Percentiles rank a stretch among this genome's conserved stretches.
Conservation (phyloP, 257 asterid genomes). For the Solanum chiquidenum region DNA sequence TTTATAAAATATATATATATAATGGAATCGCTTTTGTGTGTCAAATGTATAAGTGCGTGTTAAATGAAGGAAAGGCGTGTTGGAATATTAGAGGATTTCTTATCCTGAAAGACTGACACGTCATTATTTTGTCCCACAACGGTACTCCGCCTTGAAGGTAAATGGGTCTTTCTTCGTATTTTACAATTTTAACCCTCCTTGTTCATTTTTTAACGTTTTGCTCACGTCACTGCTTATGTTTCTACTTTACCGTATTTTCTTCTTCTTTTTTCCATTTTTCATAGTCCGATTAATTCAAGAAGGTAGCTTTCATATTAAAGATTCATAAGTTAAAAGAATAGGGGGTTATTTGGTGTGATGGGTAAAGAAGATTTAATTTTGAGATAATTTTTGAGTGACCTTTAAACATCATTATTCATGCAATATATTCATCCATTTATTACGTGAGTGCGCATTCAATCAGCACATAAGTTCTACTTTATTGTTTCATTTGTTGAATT, state of each 20-base stretch:
- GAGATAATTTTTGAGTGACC: no score
- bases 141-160: not conserved
- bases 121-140: constrained; percentile 4
- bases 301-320: not conserved
- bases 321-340: no score
- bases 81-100: not conserved
- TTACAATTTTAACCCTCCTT: not conserved
- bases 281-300: not conserved
- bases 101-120: constrained; percentile 15
- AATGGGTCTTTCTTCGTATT: not conserved
- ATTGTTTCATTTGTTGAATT: no score
- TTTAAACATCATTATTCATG: no score
- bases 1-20: not conserved
- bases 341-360: no score
- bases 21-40: not conserved
- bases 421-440: no score
- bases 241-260: not conserved
- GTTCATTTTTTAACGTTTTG: not conserved
- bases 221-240: not conserved
- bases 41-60: not conserved
- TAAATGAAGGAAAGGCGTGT: constrained; percentile 1
- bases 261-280: not conserved
- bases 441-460: fast-evolving
- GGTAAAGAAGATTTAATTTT: no score
- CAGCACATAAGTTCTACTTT: fast-evolving